These are phyloP conservation scores for Aspergillus sojae DNA, from an alignment of 2,329 filamentous ascomycete genomes.

Conservation along the genomic window DNA sequence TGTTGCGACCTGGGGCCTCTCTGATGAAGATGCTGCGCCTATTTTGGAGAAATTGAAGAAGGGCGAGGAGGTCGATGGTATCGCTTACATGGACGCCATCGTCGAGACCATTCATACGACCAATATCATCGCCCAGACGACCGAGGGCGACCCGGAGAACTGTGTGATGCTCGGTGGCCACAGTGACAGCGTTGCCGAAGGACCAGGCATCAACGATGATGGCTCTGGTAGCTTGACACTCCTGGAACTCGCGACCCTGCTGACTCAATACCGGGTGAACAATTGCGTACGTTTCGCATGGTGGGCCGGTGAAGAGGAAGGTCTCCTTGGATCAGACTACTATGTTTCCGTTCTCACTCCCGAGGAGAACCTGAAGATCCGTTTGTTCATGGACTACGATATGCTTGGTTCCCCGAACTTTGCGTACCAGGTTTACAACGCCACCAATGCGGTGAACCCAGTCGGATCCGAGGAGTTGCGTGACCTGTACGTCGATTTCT, in stretches of 20 bases:
- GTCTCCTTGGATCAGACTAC: conserved; percentile 61
- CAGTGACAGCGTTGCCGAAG: conserved; percentile 61
- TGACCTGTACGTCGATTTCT: conserved; percentile 69
- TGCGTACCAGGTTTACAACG: conserved; percentile 58
- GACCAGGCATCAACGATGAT: conserved; percentile 76
- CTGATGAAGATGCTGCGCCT: conserved; percentile 61
- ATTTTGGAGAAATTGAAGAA: conserved; percentile 58
- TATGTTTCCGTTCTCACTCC: conserved; percentile 55
- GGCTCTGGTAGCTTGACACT: conserved; percentile 67
- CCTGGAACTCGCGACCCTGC: conserved; percentile 60
- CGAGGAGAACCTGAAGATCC: conserved; percentile 59
- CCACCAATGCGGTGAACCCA: conserved; percentile 57
- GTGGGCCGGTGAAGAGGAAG: conserved; percentile 66
- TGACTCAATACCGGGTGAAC: conserved; percentile 72
- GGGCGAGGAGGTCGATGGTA: conserved; percentile 42
- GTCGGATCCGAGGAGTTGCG: conserved; percentile 69
- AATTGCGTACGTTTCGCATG: conserved; percentile 69
- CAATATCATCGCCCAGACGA: conserved; percentile 64
- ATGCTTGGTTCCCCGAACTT: conserved; percentile 68
- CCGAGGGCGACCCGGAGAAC: conserved; percentile 59
- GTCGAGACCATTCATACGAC: conserved; percentile 52
- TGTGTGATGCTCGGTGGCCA: conserved; percentile 62
- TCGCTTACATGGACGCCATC: conserved; percentile 48
- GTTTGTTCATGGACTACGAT: conserved; percentile 70
- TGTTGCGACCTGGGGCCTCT: conserved; percentile 67